These are phyloP conservation scores for Fusarium chuoi DNA, from an alignment of 2,329 filamentous ascomycete species.

Conservation along the genomic window DNA sequence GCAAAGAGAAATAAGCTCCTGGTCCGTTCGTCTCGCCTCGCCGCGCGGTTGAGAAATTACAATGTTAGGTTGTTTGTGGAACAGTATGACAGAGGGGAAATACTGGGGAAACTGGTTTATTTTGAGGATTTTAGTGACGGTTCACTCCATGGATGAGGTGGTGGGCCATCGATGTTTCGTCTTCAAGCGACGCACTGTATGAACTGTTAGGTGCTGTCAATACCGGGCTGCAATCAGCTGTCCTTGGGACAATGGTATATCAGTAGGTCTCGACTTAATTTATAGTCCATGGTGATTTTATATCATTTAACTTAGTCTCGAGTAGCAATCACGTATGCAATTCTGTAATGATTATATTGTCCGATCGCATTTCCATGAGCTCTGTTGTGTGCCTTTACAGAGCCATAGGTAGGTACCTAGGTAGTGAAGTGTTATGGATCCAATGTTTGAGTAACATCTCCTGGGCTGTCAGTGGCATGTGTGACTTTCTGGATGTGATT, in stretches of 20 bases:
- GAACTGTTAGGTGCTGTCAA: background rate
- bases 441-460: background rate
- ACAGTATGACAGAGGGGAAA: conserved; percentile 6
- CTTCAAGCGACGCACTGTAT: conserved; percentile 24
- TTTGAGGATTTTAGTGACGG: conserved; percentile 8
- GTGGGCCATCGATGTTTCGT: background rate
- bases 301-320: background rate
- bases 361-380: background rate
- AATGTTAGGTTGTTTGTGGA: background rate
- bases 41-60: conserved; percentile 6
- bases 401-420: background rate
- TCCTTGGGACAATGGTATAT: no score
- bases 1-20: conserved; percentile 15
- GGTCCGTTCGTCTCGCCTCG: conserved; percentile 8
- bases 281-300: background rate
- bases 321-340: no score
- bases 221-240: background rate
- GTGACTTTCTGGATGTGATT: background rate
- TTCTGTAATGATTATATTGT: background rate
- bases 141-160: background rate
- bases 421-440: background rate
- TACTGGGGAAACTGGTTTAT: conserved; percentile 15
- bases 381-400: background rate
- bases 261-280: background rate
- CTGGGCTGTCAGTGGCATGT: background rate